Percentiles rank a stretch among this genome's conserved stretches.
Conservation (phyloP, 2,329 filamentous ascomycete genomes). For the Aureobasidium sp. region DNA sequence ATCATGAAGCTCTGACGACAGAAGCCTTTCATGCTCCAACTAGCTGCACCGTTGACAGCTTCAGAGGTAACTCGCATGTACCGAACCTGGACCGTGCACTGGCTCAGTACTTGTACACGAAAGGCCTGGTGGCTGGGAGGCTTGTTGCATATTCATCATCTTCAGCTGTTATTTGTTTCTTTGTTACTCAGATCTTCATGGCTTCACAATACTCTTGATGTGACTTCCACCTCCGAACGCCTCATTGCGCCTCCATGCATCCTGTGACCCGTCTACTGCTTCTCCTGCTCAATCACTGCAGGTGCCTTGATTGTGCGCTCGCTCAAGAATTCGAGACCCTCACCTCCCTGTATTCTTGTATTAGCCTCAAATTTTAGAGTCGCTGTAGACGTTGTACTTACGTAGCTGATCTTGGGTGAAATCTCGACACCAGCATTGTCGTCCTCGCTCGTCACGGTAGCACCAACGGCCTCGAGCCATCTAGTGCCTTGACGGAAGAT, state of each 20-base stretch:
- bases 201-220: not conserved
- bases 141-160: not conserved
- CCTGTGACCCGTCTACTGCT: conserved; percentile 19
- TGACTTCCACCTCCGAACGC: not conserved
- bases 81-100: not conserved
- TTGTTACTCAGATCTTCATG: not conserved
- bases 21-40: not conserved
- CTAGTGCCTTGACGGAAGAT: conserved; percentile 84
- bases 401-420: conserved; percentile 89
- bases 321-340: conserved; percentile 56
- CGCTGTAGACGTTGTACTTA: conserved; percentile 43
- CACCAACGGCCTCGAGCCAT: conserved; percentile 77
- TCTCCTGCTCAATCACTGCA: conserved; percentile 57
- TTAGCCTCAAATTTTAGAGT: not conserved
- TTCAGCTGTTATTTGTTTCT: not conserved
- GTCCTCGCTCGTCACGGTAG: conserved; percentile 59
- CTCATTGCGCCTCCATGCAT: not conserved
- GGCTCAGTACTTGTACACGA: not conserved
- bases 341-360: conserved; percentile 45
- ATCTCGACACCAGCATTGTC: conserved; percentile 71
- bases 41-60: not conserved
- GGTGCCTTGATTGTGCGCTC: conserved; percentile 55
- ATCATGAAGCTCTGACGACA: not conserved
- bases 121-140: not conserved
- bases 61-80: not conserved